Percentiles rank a stretch among this genome's conserved stretches.
Conservation (phyloP, 2,329 filamentous ascomycete genomes). For the Geoglossum cookeanum region DNA sequence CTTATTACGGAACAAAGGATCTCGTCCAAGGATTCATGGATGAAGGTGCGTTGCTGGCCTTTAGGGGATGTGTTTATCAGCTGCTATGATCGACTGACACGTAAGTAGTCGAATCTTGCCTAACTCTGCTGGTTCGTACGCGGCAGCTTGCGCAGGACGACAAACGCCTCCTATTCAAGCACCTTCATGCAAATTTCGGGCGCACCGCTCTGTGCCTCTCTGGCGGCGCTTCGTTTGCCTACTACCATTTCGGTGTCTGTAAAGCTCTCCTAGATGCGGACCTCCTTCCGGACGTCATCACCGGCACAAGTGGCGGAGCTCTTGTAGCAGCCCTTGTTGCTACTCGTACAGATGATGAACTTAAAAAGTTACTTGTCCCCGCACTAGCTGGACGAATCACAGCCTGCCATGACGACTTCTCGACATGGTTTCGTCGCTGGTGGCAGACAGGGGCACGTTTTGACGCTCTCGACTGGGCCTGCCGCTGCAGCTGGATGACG, state of each 20-base stretch:
- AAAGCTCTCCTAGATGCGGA: constrained; percentile 76
- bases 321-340: constrained; percentile 73
- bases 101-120: constrained; percentile 38
- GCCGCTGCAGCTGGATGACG: constrained; percentile 72
- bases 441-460: constrained; percentile 87
- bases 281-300: constrained; percentile 81
- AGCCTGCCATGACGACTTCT: constrained; percentile 61
- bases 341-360: constrained; percentile 78
- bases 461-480: constrained; percentile 82
- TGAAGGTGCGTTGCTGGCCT: constrained; percentile 36
- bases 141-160: constrained; percentile 47
- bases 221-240: constrained; percentile 84
- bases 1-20: constrained; percentile 94
- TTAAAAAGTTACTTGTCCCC: constrained; percentile 68
- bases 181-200: constrained; percentile 77
- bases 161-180: constrained; percentile 70
- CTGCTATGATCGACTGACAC: not conserved
- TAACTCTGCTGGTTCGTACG: constrained; percentile 50
- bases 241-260: constrained; percentile 88
- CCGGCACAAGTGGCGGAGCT: constrained; percentile 86
- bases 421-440: constrained; percentile 66
- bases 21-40: constrained; percentile 80
- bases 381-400: constrained; percentile 70
- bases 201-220: constrained; percentile 84
- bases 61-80: too few species aligned